These are phyloP conservation scores for Eutrema salsugineum DNA, from an alignment of 441 rosid species.

Conservation along the genomic window DNA sequence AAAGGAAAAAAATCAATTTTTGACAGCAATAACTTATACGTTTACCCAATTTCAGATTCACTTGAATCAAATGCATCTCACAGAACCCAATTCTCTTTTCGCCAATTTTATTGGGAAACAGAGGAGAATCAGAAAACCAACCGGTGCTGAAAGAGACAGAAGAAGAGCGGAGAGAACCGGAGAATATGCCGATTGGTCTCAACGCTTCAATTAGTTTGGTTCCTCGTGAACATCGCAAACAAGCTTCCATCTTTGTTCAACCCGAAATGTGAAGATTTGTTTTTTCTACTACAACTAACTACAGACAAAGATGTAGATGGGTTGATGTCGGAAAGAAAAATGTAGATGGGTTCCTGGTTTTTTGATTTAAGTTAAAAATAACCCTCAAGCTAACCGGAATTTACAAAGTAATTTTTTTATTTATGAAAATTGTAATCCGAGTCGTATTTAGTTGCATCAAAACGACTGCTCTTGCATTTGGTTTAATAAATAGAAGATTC, in stretches of 20 bases:
- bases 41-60: background rate
- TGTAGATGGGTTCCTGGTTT: too few relatives aligned
- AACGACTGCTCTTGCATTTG: too few relatives aligned
- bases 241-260: slow-evolving; percentile 50
- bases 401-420: too few relatives aligned
- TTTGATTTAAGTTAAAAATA: too few relatives aligned
- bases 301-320: too few relatives aligned
- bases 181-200: slow-evolving; percentile 34
- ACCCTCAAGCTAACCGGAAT: background rate
- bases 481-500: too few relatives aligned
- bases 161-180: slow-evolving; percentile 37
- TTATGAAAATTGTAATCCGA: too few relatives aligned
- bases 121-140: slow-evolving; percentile 3
- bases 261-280: background rate
- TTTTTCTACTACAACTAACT: background rate
- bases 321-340: too few relatives aligned
- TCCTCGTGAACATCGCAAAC: slow-evolving; percentile 41
- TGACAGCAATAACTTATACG: background rate
- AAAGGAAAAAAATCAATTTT: background rate
- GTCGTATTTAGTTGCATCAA: too few relatives aligned
- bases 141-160: slow-evolving; percentile 20
- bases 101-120: background rate
- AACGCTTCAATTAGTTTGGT: slow-evolving; percentile 39
- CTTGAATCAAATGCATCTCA: slow-evolving; percentile 9
- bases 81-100: background rate